Conservation (phyloP, 2,329 filamentous ascomycete species). For the Botrytis cinerea region DNA sequence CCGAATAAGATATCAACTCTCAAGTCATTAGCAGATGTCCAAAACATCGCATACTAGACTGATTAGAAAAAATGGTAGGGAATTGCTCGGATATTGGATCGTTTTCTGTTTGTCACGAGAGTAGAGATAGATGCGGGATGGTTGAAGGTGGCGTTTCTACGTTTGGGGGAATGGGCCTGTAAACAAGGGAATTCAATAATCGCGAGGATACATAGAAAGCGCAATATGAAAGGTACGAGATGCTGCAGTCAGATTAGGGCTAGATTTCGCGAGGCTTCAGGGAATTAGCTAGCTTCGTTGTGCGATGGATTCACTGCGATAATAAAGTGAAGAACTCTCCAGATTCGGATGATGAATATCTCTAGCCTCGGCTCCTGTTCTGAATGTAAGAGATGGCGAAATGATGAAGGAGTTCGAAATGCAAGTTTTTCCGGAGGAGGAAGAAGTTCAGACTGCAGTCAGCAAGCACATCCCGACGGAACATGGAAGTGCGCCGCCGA, state of each 20-base stretch:
- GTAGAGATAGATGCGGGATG: conserved; percentile 6
- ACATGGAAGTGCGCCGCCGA: background rate
- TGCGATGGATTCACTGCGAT: background rate
- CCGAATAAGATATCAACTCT: background rate
- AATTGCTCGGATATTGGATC: background rate
- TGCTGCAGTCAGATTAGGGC: background rate
- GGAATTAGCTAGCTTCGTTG: background rate
- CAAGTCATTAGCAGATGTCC: background rate
- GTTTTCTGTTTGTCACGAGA: background rate
- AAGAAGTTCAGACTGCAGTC: conserved; percentile 7
- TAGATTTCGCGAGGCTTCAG: background rate
- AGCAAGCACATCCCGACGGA: conserved; percentile 6
- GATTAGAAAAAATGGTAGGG: background rate
- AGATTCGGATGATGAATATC: background rate
- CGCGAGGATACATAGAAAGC: too few relatives aligned
- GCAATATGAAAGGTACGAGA: background rate
- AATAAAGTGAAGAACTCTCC: background rate
- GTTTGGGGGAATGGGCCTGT: background rate
- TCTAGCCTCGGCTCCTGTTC: background rate
- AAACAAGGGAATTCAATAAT: conserved; percentile 12
- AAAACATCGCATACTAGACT: background rate
- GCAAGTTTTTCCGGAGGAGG: background rate
- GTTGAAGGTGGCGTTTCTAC: background rate
- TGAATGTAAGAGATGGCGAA: background rate
- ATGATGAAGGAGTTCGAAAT: background rate